Percentiles rank a stretch among this genome's conserved stretches.
phyloP scores from a whole-genome alignment of 331 rosid genomes.

The Malus hybrid region DNA sequence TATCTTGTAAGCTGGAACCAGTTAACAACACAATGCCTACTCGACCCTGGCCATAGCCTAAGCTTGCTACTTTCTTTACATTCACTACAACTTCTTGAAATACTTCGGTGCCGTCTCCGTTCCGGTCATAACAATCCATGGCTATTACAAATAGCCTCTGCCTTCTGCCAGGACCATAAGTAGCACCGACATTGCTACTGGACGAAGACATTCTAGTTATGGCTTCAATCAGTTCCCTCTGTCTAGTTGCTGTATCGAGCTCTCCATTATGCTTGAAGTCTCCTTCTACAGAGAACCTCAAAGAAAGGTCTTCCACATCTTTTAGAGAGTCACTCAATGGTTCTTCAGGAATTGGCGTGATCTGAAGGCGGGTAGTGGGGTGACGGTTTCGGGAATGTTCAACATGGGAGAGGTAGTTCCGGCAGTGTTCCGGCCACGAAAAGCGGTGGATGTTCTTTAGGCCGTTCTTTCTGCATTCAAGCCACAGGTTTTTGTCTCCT shows the following conservation, averaged over 20 bases:
- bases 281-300: conserved; percentile 64
- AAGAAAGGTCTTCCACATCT: conserved; percentile 70
- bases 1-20: conserved; percentile 57
- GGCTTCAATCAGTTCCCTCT: conserved; percentile 68
- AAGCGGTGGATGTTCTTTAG: conserved; percentile 71
- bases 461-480: conserved; percentile 70
- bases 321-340: conserved; percentile 71
- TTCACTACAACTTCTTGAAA: conserved; percentile 32
- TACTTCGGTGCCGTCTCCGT: conserved; percentile 36
- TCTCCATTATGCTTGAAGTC: conserved; percentile 52
- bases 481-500: conserved; percentile 70
- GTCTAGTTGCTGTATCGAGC: conserved; percentile 53
- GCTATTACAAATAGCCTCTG: conserved; percentile 61
- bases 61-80: conserved; percentile 40
- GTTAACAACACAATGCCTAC: conserved; percentile 50
- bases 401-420: conserved; percentile 69
- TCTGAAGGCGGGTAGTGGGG: conserved; percentile 53
- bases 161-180: conserved; percentile 58
- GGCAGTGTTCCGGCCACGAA: conserved; percentile 86
- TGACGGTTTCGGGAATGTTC: conserved; percentile 56
- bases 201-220: conserved; percentile 43
- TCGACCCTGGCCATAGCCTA: conserved; percentile 35
- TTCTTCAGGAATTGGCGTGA: conserved; percentile 55
- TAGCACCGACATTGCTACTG: conserved; percentile 25
- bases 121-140: conserved; percentile 47